phyloP scores from a whole-genome alignment of 177 flowering plant genomes.

The Tripterygium wilfordii region DNA sequence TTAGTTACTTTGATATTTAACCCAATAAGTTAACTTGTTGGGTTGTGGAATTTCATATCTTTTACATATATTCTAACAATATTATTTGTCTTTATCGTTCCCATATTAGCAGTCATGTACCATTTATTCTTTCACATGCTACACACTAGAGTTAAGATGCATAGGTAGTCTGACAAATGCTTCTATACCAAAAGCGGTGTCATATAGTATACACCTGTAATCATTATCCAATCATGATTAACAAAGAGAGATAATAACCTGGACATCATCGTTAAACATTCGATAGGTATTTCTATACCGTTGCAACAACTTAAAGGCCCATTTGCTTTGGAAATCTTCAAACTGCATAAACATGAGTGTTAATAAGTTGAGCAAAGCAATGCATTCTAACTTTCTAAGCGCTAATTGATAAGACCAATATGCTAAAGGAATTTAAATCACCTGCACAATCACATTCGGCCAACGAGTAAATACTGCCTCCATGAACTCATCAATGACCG shows the following conservation, averaged over 20 bases:
- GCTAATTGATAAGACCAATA: neutral
- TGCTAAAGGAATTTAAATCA: constrained; percentile 8
- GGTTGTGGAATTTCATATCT: no score
- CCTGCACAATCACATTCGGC: constrained; percentile 99
- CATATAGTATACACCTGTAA: no score
- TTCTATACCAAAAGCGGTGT: no score
- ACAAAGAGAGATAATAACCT: constrained; percentile 38
- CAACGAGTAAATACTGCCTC: constrained; percentile 98
- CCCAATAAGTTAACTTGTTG: no score
- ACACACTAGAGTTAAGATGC: no score
- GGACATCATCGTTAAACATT: constrained; percentile 99
- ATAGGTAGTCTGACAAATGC: no score
- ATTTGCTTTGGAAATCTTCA: constrained; percentile 99
- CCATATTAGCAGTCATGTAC: no score
- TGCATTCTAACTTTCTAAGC: neutral
- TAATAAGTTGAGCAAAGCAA: neutral
- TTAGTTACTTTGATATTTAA: no score
- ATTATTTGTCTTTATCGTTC: no score
- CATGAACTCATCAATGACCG: constrained; percentile 95
- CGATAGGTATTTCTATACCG: constrained; percentile 81
- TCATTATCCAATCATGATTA: neutral
- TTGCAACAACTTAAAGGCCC: constrained; percentile 95
- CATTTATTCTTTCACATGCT: no score
- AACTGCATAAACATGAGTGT: constrained; percentile 40
- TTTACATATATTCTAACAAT: no score